These are phyloP conservation scores for Zarea fungicola DNA, from an alignment of 2,329 filamentous ascomycete genomes.

Conservation along the genomic window DNA sequence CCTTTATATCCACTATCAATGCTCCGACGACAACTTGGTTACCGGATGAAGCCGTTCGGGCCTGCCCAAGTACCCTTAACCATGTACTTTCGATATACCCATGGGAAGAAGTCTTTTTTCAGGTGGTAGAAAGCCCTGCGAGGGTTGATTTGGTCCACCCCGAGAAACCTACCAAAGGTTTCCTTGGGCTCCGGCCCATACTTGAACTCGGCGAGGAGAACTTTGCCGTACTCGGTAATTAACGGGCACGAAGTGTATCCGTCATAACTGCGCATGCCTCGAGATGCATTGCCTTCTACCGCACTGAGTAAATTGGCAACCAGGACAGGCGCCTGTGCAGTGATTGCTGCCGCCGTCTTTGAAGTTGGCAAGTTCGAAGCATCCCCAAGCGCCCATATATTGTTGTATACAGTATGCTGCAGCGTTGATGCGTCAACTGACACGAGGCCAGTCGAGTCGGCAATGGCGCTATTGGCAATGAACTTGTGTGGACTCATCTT, in stretches of 20 bases:
- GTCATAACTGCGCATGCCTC: slow-evolving; percentile 44
- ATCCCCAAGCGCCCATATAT: slow-evolving; percentile 56
- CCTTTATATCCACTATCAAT: slow-evolving; percentile 11
- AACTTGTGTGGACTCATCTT: slow-evolving; percentile 55
- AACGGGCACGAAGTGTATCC: slow-evolving; percentile 54
- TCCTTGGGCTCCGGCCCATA: slow-evolving; percentile 59
- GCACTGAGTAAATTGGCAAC: slow-evolving; percentile 42
- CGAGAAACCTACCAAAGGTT: slow-evolving; percentile 52
- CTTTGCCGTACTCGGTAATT: slow-evolving; percentile 53
- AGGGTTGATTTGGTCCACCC: slow-evolving; percentile 52
- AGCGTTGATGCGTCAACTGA: slow-evolving; percentile 50
- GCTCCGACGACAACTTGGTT: neutral
- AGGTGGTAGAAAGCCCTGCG: slow-evolving; percentile 55
- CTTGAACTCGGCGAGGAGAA: slow-evolving; percentile 61
- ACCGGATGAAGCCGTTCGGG: slow-evolving; percentile 43
- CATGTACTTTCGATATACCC: slow-evolving; percentile 57
- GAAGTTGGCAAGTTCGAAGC: slow-evolving; percentile 55
- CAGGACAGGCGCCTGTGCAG: slow-evolving; percentile 44
- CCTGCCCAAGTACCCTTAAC: slow-evolving; percentile 59
- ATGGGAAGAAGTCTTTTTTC: slow-evolving; percentile 64
- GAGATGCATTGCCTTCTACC: slow-evolving; percentile 36
- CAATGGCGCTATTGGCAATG: slow-evolving; percentile 47
- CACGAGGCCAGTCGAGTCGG: slow-evolving; percentile 51
- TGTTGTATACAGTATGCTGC: slow-evolving; percentile 48
- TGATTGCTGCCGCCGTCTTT: slow-evolving; percentile 51